A percentile compares a stretch with the other conserved stretches of the same genome.
phyloP scores from a whole-genome alignment of 495 filamentous ascomycete species.

The Entonaema liquescens region DNA sequence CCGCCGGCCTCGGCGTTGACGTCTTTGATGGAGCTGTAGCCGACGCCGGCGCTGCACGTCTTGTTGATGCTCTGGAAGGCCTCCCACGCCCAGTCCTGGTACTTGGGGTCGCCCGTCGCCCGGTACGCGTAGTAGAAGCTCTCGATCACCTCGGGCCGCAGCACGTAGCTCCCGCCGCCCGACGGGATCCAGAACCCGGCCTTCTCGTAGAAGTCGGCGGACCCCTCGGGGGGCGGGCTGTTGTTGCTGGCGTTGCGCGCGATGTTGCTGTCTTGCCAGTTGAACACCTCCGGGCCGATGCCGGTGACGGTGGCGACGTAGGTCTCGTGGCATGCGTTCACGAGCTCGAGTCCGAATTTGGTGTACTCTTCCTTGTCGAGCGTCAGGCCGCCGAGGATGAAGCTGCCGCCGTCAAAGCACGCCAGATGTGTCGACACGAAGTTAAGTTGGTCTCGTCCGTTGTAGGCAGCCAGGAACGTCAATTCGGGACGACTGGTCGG shows the following conservation, averaged over 20 bases:
- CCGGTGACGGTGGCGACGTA: constrained; percentile 73
- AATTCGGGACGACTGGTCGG: constrained; percentile 73
- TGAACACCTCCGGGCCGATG: constrained; percentile 83
- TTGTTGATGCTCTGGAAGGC: constrained; percentile 76
- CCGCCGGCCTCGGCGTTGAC: constrained; percentile 74
- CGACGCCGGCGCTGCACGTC: constrained; percentile 69
- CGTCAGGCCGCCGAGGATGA: constrained; percentile 82
- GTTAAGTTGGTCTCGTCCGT: constrained; percentile 51
- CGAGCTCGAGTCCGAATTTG: constrained; percentile 78
- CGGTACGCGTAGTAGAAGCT: constrained; percentile 89
- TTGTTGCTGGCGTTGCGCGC: constrained; percentile 50
- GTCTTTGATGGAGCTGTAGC: constrained; percentile 70
- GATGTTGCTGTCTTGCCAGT: constrained; percentile 66
- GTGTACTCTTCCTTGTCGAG: constrained; percentile 70
- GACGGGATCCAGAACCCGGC: constrained; percentile 79
- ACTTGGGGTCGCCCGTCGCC: constrained; percentile 74
- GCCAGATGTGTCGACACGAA: constrained; percentile 72
- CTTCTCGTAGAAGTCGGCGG: constrained; percentile 66
- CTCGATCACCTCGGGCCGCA: constrained; percentile 88
- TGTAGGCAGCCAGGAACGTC: constrained; percentile 76
- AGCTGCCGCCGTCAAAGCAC: constrained; percentile 88
- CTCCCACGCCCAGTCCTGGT: constrained; percentile 87
- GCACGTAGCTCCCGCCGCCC: constrained; percentile 62
- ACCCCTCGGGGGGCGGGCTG: constrained; percentile 52
- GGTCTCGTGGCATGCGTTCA: constrained; percentile 76